Evolutionary conservation across 2,329 filamentous ascomycete genomes (phyloP), one percentile per base, ranked within the genome.

Genomic region (Sporothrix mexicana): DNA sequence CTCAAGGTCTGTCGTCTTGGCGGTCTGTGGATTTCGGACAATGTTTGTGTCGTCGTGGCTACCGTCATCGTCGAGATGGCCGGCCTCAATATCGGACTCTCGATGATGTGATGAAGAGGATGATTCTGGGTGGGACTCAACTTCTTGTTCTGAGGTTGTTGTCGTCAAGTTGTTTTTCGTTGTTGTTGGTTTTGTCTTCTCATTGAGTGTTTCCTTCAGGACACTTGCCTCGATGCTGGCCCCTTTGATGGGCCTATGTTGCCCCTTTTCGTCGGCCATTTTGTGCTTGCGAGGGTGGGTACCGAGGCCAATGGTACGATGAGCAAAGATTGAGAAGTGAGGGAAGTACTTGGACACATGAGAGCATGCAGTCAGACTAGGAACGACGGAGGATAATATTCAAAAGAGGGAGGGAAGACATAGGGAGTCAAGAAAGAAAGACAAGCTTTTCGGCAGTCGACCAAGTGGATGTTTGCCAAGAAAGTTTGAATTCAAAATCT

Each of bases 41-140:
- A 62, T 53, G 45, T 55, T 67, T 36, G 64, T 67, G 13, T 67
- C 64, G 69, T 71, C 55, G 68, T 66, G 53, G 64, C 61, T 36
- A 41, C 10, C 36, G 59, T 53, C 45, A 23, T 53, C 8, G 30
- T 71, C 59, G 25, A 25, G 41, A 5, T 12, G 30, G 57, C 55
- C n/a, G 30, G 17, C 45, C 25, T 71, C 57, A 25, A 71, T 57
- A 17, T 49, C 55, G 25, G 41, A 23, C 5, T 41, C 30, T 23
- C 23, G 17, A 3, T 1, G 20, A 15, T 17, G 20, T 15, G 30
- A 25, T 17, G 66, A 9, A 30, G 49, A 53, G 10, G 25, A 15
- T 3, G 17, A 20, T 20, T 23, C 49, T 15, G 30, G 30, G 9
- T 43, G 66, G 15, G 49, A 12, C 17, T 36, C 20, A 12, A 36